Evolutionary conservation across 805 yeast species (phyloP).

Genomic region (Ogataea allantospora): DNA sequence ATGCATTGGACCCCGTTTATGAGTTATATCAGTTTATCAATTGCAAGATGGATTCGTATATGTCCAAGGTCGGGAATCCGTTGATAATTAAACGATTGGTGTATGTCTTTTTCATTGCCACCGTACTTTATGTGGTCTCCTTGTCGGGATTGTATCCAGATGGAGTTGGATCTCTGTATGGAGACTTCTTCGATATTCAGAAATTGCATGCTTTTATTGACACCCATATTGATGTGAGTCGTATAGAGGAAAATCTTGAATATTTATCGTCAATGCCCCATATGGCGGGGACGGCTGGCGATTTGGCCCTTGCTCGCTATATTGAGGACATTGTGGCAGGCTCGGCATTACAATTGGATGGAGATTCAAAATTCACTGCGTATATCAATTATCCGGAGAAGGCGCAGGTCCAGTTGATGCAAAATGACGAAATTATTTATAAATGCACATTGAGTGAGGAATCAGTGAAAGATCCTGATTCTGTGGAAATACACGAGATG

Average conservation of each 20-base stretch:
- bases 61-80: constrained; percentile 80
- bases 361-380: constrained; percentile 49
- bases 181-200: constrained; percentile 62
- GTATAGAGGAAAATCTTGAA: constrained; percentile 64
- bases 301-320: constrained; percentile 65
- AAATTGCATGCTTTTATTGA: constrained; percentile 49
- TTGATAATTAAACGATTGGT: constrained; percentile 73
- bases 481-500: constrained; percentile 33
- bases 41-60: constrained; percentile 50
- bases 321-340: constrained; percentile 56
- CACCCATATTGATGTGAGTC: constrained; percentile 50
- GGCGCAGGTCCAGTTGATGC: constrained; percentile 28
- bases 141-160: constrained; percentile 54
- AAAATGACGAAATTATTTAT: constrained; percentile 15
- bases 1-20: constrained; percentile 50
- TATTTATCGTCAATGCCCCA: constrained; percentile 82
- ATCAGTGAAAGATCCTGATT: constrained; percentile 10
- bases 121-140: constrained; percentile 55
- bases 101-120: constrained; percentile 66
- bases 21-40: constrained; percentile 43
- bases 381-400: constrained; percentile 65
- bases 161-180: constrained; percentile 39
- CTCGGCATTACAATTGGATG: constrained; percentile 53
- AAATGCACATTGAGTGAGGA: constrained; percentile 25
- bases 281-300: constrained; percentile 86